Evolutionary conservation across 225 moss, liverwort and hornwort genomes (phyloP).

Genomic region (Polytrichum formosum): DNA sequence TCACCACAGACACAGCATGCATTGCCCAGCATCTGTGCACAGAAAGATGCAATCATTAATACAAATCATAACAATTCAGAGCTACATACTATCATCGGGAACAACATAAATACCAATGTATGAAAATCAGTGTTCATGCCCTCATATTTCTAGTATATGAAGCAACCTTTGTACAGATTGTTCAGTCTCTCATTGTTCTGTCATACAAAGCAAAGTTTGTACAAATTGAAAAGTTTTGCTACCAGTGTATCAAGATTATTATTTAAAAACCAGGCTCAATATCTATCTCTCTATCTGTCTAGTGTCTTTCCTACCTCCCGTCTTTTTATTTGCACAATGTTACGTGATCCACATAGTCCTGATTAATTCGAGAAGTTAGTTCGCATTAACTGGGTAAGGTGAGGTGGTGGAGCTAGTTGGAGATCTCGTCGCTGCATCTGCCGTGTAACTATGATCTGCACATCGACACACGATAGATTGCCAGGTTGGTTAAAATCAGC

Average conservation of each 20-base stretch:
- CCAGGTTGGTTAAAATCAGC: slow-evolving; percentile 1
- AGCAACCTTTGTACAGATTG: slow-evolving; percentile 4
- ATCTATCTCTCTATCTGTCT: not conserved
- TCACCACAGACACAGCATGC: slow-evolving; percentile 37
- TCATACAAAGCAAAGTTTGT: not conserved
- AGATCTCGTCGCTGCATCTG: not conserved
- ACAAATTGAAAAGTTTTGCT: not conserved
- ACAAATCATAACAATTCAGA: not conserved
- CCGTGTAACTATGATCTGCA: slow-evolving; percentile 1
- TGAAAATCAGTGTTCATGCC: not conserved
- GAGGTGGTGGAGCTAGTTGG: slow-evolving; percentile 1
- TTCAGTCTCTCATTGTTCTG: not conserved
- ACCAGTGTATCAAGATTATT: not conserved
- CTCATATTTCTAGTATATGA: slow-evolving; percentile 2
- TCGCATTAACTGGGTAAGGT: not conserved
- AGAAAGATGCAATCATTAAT: not conserved
- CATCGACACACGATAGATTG: not conserved
- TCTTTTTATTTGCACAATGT: not conserved
- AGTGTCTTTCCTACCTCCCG: slow-evolving; percentile 4
- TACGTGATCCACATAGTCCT: not conserved
- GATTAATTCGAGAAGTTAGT: not conserved
- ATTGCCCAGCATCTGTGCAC: slow-evolving; percentile 25
- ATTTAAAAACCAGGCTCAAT: not conserved
- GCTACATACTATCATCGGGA: not conserved
- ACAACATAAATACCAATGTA: not conserved